A percentile compares a stretch with the other conserved stretches of the same genome.
phyloP scores from a whole-genome alignment of 257 asterid species.

The Nicotiana benthamiana region DNA sequence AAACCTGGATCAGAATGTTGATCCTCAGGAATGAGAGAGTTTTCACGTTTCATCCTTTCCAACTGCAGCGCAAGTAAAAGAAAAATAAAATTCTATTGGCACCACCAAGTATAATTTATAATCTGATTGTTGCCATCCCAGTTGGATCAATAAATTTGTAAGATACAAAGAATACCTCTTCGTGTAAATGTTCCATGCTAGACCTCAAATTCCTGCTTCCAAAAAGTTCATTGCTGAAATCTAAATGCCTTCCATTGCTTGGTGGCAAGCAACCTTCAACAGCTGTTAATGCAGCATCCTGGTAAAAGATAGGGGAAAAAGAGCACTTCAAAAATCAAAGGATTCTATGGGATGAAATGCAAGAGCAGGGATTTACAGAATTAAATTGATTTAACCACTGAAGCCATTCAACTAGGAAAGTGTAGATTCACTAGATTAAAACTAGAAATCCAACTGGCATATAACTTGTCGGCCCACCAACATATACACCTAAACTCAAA shows the following conservation, averaged over 20 bases:
- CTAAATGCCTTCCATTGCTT: slow-evolving; percentile 30
- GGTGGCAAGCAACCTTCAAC: slow-evolving; percentile 19
- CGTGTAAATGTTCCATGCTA: slow-evolving; percentile 74
- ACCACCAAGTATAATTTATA: neutral
- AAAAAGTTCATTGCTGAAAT: slow-evolving; percentile 21
- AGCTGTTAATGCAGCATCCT: slow-evolving; percentile 28
- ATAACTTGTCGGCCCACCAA: neutral
- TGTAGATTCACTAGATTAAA: neutral
- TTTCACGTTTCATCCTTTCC: slow-evolving; percentile 87
- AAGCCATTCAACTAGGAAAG: neutral
- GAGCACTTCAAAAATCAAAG: slow-evolving; percentile 16
- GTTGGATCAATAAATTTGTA: neutral
- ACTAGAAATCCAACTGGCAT: neutral
- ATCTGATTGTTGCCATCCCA: neutral
- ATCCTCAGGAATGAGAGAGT: slow-evolving; percentile 27
- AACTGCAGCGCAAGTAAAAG: slow-evolving; percentile 45
- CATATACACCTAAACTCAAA: neutral
- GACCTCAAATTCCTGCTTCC: slow-evolving; percentile 55
- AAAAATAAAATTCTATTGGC: neutral
- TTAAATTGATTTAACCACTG: neutral
- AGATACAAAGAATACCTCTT: slow-evolving; percentile 48
- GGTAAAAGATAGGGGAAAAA: slow-evolving; percentile 6
- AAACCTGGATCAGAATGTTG: slow-evolving; percentile 29
- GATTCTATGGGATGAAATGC: neutral
- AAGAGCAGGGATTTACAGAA: neutral